Evolutionary conservation across 2,329 filamentous ascomycete species (phyloP), one percentile per base, ranked within the genome.

Genomic region (Colletotrichum gloeosporioides): DNA sequence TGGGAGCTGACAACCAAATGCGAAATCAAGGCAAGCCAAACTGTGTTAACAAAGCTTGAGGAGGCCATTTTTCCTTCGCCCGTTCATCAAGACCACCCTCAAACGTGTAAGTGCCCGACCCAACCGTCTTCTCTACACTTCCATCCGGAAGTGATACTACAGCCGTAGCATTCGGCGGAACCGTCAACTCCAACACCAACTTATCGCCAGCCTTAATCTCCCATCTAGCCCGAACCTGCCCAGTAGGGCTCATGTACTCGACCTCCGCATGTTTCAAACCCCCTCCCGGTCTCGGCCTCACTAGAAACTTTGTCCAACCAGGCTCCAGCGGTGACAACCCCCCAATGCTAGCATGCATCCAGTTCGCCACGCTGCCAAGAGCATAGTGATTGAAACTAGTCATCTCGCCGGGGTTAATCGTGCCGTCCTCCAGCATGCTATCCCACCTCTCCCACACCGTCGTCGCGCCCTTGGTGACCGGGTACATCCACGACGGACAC

Each of bases 381-480:
- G 88, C 85, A 69, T 89, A 90, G 76, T 90, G 88, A 34, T 89
- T 89, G 77, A 88, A 88, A 16, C 87, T 88, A 0, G 87, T 89
- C 88, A 89, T 89, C 36, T 81, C 78, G 1, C 87, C 85, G 0
- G 85, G 82, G 65, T 89, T 89, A 15, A 89, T 79, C 0, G 77
- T 82, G 0, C 87, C 87, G 69, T 89, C 81, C 0, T 86, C 83
- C 3, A 88, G 78, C 59, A 90, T 81, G 29, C 84, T 86, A 53
- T 90, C 87, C 88, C 88, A 90, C 4, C 88, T 83, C 78, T 90
- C 88, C 88, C 88, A 90, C 0, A 85, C 87, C 0, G 88, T 90
- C 0, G 88, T 90, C 0, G 83, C 88, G 10, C 82, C 82, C 84
- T 87, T 85, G 0, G 78, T 81, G 9, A 90, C 84, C 15, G 86